These are phyloP conservation scores for Wickerhamiella brachini DNA, from an alignment of 805 yeast genomes.

Conservation along the genomic window DNA sequence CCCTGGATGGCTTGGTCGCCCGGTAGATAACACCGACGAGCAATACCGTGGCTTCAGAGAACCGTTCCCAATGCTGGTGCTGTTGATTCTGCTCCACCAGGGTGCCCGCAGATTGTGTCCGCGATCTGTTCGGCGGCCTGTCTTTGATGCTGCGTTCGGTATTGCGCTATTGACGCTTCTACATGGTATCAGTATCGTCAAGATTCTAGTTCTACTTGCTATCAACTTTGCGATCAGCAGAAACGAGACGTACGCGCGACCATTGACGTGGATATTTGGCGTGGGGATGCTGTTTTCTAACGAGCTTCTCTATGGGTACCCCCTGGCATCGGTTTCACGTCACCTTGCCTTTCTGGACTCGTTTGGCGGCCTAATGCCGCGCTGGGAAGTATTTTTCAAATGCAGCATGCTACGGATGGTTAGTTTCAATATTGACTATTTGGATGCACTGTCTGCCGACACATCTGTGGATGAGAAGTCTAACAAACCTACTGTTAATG, in stretches of 20 bases:
- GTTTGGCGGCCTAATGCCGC: constrained; percentile 59
- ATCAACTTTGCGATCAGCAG: constrained; percentile 37
- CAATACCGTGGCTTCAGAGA: constrained; percentile 84
- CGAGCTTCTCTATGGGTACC: constrained; percentile 45
- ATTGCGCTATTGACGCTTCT: constrained; percentile 50
- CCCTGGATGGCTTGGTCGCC: constrained; percentile 83
- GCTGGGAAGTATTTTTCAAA: constrained; percentile 96
- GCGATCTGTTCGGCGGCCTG: constrained; percentile 24
- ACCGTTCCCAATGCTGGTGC: constrained; percentile 51
- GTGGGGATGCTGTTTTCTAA: constrained; percentile 66
- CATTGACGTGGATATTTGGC: constrained; percentile 63
- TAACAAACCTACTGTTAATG: constrained; percentile 30
- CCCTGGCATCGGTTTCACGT: constrained; percentile 32
- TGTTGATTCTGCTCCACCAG: constrained; percentile 42
- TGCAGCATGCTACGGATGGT: constrained; percentile 75
- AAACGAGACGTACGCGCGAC: constrained; percentile 3
- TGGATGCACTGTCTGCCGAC: constrained; percentile 11
- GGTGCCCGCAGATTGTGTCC: constrained; percentile 29
- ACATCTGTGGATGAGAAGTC: constrained; percentile 24
- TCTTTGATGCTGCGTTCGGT: constrained; percentile 68
- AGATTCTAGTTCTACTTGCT: constrained; percentile 44
- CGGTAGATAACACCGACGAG: constrained; percentile 67
- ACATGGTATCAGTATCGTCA: constrained; percentile 65
- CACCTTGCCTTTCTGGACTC: constrained; percentile 42
- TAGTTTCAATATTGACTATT: constrained; percentile 68